A percentile compares a stretch with the other conserved stretches of the same genome.
These are phyloP conservation scores for Hypomontagnella monticulosa DNA, from an alignment of 495 filamentous ascomycete genomes.

Conservation along the genomic window DNA sequence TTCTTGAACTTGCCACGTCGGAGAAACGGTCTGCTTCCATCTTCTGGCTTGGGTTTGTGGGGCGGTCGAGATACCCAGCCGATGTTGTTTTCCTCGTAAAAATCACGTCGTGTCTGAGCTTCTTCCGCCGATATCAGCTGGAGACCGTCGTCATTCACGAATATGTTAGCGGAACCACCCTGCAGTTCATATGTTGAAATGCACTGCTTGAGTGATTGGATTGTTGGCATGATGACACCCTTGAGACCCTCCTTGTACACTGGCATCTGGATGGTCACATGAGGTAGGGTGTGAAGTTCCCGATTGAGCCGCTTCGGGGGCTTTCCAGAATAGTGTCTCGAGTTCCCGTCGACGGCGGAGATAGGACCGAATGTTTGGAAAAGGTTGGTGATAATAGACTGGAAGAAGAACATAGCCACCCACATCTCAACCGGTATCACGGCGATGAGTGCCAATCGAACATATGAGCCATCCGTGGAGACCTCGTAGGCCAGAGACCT, in stretches of 20 bases:
- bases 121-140: conserved; percentile 67
- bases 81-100: conserved; percentile 71
- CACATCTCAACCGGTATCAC: conserved; percentile 63
- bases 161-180: conserved; percentile 75
- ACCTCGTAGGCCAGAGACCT: conserved; percentile 63
- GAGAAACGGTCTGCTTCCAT: conserved; percentile 56
- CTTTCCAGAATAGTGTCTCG: conserved; percentile 68
- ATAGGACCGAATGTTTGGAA: conserved; percentile 69
- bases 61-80: conserved; percentile 69
- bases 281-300: conserved; percentile 59
- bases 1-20: conserved; percentile 78
- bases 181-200: conserved; percentile 75
- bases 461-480: conserved; percentile 57
- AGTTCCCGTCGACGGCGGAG: conserved; percentile 64
- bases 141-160: conserved; percentile 76
- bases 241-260: conserved; percentile 78
- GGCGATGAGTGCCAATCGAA: conserved; percentile 58
- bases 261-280: conserved; percentile 79
- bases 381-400: conserved; percentile 64
- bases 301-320: conserved; percentile 60
- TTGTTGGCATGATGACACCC: conserved; percentile 69
- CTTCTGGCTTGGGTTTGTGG: conserved; percentile 62
- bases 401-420: conserved; percentile 71
- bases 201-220: conserved; percentile 68
- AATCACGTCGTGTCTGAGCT: conserved; percentile 66